phyloP scores from a whole-genome alignment of 1,139 yeast genomes.

The Pichia kudriavzevii region DNA sequence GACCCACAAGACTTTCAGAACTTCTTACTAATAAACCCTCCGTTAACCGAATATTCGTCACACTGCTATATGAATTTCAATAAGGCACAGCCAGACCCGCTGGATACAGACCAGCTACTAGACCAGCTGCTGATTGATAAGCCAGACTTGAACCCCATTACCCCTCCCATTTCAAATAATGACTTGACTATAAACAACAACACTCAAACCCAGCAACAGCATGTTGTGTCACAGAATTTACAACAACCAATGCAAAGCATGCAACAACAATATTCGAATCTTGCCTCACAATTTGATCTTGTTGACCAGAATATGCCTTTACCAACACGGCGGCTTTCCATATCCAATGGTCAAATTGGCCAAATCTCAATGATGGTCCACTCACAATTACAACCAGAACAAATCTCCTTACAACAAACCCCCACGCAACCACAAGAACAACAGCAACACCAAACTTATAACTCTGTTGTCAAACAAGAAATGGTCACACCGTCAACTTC shows the following conservation, averaged over 20 bases:
- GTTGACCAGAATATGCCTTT: slow-evolving; percentile 9
- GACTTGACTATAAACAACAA: neutral
- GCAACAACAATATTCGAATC: slow-evolving; percentile 3
- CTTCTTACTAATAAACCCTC: slow-evolving; percentile 29
- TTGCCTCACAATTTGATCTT: slow-evolving; percentile 2
- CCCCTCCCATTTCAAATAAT: slow-evolving; percentile 1
- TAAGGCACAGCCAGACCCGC: slow-evolving; percentile 1
- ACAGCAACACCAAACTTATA: slow-evolving; percentile 4
- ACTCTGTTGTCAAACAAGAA: slow-evolving; percentile 4
- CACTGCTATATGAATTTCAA: slow-evolving; percentile 13
- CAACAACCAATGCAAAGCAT: neutral
- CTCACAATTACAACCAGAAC: slow-evolving; percentile 9
- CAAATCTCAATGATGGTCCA: slow-evolving; percentile 38
- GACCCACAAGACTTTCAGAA: slow-evolving; percentile 29
- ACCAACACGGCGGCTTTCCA: slow-evolving; percentile 55
- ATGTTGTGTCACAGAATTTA: no score
- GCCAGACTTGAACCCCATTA: no score
- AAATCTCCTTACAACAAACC: no score
- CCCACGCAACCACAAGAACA: neutral
- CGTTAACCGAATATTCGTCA: slow-evolving; percentile 26
- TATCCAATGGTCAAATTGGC: slow-evolving; percentile 74
- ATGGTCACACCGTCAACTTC: slow-evolving; percentile 7
- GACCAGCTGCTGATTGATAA: no score
- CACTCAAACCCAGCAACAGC: no score
- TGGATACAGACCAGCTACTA: slow-evolving; percentile 5